Evolutionary conservation across 208 protist genomes (phyloP).

Genomic region (Herpetomonas tarakana): DNA sequence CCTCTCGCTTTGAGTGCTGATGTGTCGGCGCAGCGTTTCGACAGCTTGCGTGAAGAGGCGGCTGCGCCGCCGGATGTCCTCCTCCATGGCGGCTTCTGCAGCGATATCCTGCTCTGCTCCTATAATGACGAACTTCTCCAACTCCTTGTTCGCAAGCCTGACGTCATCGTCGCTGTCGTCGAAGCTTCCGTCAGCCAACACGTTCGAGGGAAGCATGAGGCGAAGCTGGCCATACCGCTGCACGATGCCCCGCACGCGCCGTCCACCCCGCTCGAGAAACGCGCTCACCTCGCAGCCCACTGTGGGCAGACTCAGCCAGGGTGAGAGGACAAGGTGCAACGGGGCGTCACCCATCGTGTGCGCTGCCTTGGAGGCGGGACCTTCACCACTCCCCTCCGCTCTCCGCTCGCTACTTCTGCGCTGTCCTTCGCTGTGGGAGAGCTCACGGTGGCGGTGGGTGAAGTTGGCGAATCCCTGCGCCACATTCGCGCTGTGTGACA

Average conservation of each 20-base stretch:
- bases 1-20: background rate
- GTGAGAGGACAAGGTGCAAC: slow-evolving; percentile 51
- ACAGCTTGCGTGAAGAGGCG: background rate
- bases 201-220: slow-evolving; percentile 50
- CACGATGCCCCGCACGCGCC: slow-evolving; percentile 45
- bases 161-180: no score
- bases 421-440: slow-evolving; percentile 73
- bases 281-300: slow-evolving; percentile 58
- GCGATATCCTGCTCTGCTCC: slow-evolving; percentile 35
- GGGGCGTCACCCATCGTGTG: background rate
- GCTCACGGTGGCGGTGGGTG: slow-evolving; percentile 50
- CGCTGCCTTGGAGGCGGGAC: no score
- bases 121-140: slow-evolving; percentile 38
- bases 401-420: no score
- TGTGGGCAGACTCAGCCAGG: slow-evolving; percentile 81
- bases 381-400: no score
- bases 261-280: slow-evolving; percentile 57
- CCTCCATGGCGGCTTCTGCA: slow-evolving; percentile 41
- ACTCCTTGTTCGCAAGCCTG: slow-evolving; percentile 1
- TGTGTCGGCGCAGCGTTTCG: background rate
- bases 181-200: no score
- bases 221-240: slow-evolving; percentile 72
- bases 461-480: slow-evolving; percentile 16
- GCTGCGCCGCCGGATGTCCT: slow-evolving; percentile 30
- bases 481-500: slow-evolving; percentile 40